phyloP scores from a whole-genome alignment of 2,329 filamentous ascomycete genomes.

The Zalaria sp. region DNA sequence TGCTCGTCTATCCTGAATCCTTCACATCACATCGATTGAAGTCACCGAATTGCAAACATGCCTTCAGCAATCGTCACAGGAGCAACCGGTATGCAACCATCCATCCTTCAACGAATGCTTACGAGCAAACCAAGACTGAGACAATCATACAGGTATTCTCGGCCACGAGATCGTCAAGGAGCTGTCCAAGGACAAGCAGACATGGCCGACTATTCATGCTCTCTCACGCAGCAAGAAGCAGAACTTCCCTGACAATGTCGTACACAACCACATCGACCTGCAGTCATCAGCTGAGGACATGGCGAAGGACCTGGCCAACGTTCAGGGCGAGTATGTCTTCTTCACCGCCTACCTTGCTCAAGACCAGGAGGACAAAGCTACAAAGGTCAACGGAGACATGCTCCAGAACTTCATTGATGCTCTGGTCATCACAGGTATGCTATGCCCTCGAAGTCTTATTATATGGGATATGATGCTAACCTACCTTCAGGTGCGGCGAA shows the following conservation, averaged over 20 bases:
- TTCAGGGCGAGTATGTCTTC: slow-evolving; percentile 26
- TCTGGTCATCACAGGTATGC: slow-evolving; percentile 21
- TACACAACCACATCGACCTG: slow-evolving; percentile 26
- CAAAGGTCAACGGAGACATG: slow-evolving; percentile 19
- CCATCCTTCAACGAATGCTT: too few relatives aligned
- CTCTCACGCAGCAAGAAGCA: slow-evolving; percentile 27
- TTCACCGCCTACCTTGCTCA: slow-evolving; percentile 29
- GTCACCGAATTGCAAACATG: slow-evolving; percentile 7
- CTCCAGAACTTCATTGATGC: slow-evolving; percentile 29
- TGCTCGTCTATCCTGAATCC: too few relatives aligned
- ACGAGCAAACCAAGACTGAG: background rate
- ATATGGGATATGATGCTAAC: too few relatives aligned
- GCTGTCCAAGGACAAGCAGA: slow-evolving; percentile 19
- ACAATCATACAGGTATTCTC: slow-evolving; percentile 19
- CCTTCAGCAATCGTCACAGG: slow-evolving; percentile 18
- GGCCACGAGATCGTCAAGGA: slow-evolving; percentile 26
- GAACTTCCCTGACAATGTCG: slow-evolving; percentile 19
- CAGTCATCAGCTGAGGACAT: slow-evolving; percentile 19
- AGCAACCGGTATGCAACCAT: slow-evolving; percentile 12
- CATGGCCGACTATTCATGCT: slow-evolving; percentile 25
- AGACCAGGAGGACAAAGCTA: slow-evolving; percentile 21
- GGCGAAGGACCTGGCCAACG: slow-evolving; percentile 20
- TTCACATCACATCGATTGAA: background rate
- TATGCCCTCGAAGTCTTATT: too few relatives aligned
- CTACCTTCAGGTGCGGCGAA: slow-evolving; percentile 17